Base-by-base conservation (phyloP, 2,329 filamentous ascomycete genomes). In the Fusarium sp. region DNA sequence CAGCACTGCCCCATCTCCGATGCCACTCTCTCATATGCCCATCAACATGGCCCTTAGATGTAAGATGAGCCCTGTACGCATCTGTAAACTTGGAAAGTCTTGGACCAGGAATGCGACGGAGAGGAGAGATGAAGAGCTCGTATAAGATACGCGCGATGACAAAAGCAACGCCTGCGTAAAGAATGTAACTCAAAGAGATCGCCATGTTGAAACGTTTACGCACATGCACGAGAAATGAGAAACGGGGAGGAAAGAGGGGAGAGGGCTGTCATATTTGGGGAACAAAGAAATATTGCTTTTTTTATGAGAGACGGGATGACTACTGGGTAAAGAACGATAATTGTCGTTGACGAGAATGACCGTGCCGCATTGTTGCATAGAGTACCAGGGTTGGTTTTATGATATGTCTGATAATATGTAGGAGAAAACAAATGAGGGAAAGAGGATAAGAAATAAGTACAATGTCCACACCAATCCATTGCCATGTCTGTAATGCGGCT, bases 11-110 rank as follows among this genome's bases (percentile, higher is more conserved):
- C 67, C 64, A 70, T 70, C 24, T 71, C 24, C 9, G 51, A 40
- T 70, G 68, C 68, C 68, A 70, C 11, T 32, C 34, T 16, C 59
- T 65, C 10, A 65, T 65, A 3, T 54, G 51, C 0, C 18, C 27
- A 16, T 70, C 68, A 3, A 71, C 68, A 56, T 70, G 57, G 3
- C 68, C 67, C n/a, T 51, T 57, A 1, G 55, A 30, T 2, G 68
- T 49, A 6, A 70, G 67, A 7, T 64, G 49, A 1, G 68, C 63
- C 16, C 67, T 69, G 12, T 71, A 70, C n/a, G 71, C 55, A 14
- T 70, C 68, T 1, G 68, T 70, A 11, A 57, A 61, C n/a, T 57
- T 71, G 10, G 68, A 48, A 7, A 40, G 13, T 3, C 57, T n/a
- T 3, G 68, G 68, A 1, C 68, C 68, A 0, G 68, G 68, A 24